Evolutionary conservation across 805 yeast genomes (phyloP), one percentile per base, ranked within the genome.

Genomic region (Myxozyma nipponensis): DNA sequence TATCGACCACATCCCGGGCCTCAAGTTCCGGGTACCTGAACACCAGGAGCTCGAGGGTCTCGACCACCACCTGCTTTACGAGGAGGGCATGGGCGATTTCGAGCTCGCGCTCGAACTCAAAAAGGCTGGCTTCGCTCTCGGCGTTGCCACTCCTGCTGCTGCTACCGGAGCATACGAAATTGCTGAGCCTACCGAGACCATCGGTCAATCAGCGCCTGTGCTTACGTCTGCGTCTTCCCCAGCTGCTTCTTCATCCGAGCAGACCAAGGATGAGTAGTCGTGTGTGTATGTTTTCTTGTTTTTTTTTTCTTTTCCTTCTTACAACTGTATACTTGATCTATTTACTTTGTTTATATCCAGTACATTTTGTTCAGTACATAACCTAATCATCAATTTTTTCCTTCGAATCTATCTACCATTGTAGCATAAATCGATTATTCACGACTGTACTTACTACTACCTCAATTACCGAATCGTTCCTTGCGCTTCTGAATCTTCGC

Each of bases 41-140:
- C 96, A 88, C 54, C 90, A 84, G 66, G 97, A 91, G 71, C 79
- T 82, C 56, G 63, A 82, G 58, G 97, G 97, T 53, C 82, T 93
- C 23, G 97, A 91, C 69, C 76, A 83, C 24, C 48, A 42, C 18
- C 26, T 19, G 37, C 25, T 46, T n/a, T 42, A 24, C 18, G 49
- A 42, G 6, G 44, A 42, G 6, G 44, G 44, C 18, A 35, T 32
- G 19, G 54, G 55, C 10, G 47, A 50, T 28, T 34, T 34, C n/a
- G 52, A 47, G 35, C 24, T 45, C 22, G 21, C 38, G 22, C 10
- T 28, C 23, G 37, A 9, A 18, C 44, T 37, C 34, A 46, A 46
- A 35, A 37, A 42, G n/a, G 32, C 48, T 4, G 49, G 49, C 15
- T 32, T 42, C 18, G 28, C 34, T 22, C 19, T 23, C 17, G 44